phyloP scores from a whole-genome alignment of 177 flowering plant species.

The Telopea speciosissima region DNA sequence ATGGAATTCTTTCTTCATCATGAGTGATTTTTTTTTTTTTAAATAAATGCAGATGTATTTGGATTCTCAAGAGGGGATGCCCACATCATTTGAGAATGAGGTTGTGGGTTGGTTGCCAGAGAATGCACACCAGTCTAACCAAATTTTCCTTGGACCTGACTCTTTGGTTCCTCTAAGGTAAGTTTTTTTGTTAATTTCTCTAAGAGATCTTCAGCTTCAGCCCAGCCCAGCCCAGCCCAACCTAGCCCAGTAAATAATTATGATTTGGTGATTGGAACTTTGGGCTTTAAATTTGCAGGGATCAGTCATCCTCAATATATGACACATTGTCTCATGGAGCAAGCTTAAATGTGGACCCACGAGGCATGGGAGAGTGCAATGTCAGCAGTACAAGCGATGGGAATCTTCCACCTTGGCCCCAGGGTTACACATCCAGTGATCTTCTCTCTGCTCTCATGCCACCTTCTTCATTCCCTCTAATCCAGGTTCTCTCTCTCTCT shows the following conservation, averaged over 20 bases:
- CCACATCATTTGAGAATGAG: constrained; percentile 20
- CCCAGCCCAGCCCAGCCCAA: background rate
- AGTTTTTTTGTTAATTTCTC: background rate
- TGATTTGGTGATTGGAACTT: too few species aligned
- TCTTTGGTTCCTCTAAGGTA: constrained; percentile 21
- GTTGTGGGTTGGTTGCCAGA: constrained; percentile 26
- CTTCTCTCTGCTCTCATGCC: constrained; percentile 39
- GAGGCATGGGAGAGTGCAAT: constrained; percentile 30
- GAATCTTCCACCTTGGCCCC: constrained; percentile 37
- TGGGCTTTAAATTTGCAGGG: constrained; percentile 22
- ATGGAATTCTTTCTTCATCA: too few species aligned
- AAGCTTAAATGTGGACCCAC: constrained; percentile 23
- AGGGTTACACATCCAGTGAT: constrained; percentile 32
- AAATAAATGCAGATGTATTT: constrained; percentile 24
- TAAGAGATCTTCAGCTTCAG: too few species aligned
- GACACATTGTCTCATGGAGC: constrained; percentile 32
- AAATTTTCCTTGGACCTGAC: constrained; percentile 26
- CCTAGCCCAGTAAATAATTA: background rate
- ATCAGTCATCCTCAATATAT: constrained; percentile 27
- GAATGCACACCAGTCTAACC: constrained; percentile 11
- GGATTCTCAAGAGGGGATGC: constrained; percentile 37
- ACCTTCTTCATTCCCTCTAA: constrained; percentile 19
- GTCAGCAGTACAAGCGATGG: constrained; percentile 19
- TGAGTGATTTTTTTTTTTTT: too few species aligned
- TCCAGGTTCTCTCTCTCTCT: constrained; percentile 20